These are phyloP conservation scores for Helianthus tuberosus DNA, from an alignment of 129 eudicot species.

Conservation along the genomic window DNA sequence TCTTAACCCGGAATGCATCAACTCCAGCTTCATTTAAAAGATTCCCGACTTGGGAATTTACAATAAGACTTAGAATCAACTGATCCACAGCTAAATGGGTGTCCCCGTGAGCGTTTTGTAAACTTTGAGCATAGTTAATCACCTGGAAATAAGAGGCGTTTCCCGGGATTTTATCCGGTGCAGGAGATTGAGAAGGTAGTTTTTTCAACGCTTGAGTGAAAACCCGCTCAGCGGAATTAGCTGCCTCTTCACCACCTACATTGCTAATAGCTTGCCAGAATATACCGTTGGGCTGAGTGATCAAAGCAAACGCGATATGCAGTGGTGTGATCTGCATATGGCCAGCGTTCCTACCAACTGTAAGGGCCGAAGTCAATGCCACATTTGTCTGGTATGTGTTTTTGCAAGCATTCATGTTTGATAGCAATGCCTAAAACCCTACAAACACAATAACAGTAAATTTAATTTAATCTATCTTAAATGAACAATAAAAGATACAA, in stretches of 20 bases:
- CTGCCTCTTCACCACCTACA: conserved; percentile 79
- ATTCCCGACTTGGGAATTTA: conserved; percentile 70
- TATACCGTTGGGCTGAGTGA: conserved; percentile 65
- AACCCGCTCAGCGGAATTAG: conserved; percentile 66
- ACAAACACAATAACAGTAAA: conserved; percentile 14
- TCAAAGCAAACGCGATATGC: conserved; percentile 58
- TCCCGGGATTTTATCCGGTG: conserved; percentile 79
- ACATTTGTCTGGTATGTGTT: conserved; percentile 93
- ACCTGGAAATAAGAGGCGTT: conserved; percentile 58
- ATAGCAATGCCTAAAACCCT: conserved; percentile 2
- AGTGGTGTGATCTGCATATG: conserved; percentile 88
- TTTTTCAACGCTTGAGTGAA: conserved; percentile 73
- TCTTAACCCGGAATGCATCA: conserved; percentile 51
- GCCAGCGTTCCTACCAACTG: conserved; percentile 66
- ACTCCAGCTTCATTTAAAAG: conserved; percentile 84
- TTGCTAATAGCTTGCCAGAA: conserved; percentile 74
- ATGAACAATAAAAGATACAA: too few relatives aligned
- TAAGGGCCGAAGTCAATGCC: conserved; percentile 63
- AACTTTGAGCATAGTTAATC: conserved; percentile 67
- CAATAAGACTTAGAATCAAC: conserved; percentile 74
- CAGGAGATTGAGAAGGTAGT: conserved; percentile 86
- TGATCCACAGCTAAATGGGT: conserved; percentile 91
- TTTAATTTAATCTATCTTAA: not conserved
- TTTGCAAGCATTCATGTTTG: conserved; percentile 75
- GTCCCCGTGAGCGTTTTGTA: conserved; percentile 74